These are phyloP conservation scores for Chlamydomonas reinhardtii DNA, from an alignment of 163 green algal species.

Conservation along the genomic window DNA sequence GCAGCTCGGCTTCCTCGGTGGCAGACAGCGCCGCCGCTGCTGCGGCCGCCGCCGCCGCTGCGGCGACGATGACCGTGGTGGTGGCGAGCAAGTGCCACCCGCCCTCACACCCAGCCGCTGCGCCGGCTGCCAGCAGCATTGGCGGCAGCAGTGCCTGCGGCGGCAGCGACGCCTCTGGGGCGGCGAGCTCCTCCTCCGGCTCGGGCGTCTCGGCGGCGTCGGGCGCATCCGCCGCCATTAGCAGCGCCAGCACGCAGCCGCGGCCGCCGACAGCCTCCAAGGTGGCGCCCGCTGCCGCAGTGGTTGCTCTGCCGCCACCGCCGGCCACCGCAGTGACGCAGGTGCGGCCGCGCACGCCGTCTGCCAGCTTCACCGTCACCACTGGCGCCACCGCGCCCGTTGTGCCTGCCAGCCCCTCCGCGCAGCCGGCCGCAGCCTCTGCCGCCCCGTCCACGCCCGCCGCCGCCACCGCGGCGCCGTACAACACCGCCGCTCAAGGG, in stretches of 20 bases:
- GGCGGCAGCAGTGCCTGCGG: background rate
- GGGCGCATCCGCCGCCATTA: too few relatives aligned
- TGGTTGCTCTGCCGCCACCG: too few relatives aligned
- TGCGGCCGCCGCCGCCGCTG: too few relatives aligned
- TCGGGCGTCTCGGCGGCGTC: background rate
- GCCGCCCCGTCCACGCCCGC: background rate
- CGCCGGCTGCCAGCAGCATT: background rate
- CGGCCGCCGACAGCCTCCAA: too few relatives aligned
- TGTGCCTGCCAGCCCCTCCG: background rate
- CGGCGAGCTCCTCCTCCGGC: background rate
- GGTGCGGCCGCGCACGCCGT: background rate
- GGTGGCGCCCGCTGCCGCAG: too few relatives aligned
- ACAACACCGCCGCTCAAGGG: too few relatives aligned
- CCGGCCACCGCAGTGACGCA: too few relatives aligned
- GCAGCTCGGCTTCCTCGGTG: background rate
- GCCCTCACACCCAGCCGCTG: too few relatives aligned
- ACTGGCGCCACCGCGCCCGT: background rate
- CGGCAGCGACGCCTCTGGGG: background rate
- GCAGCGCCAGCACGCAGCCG: too few relatives aligned
- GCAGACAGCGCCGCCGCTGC: background rate
- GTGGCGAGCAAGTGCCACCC: background rate
- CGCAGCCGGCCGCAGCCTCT: background rate
- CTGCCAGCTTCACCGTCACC: background rate
- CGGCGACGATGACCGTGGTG: too few relatives aligned
- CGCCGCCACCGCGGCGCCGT: background rate